Conservation (phyloP, 192 early-diverging fungal genomes). For the Coemansia sp. region DNA sequence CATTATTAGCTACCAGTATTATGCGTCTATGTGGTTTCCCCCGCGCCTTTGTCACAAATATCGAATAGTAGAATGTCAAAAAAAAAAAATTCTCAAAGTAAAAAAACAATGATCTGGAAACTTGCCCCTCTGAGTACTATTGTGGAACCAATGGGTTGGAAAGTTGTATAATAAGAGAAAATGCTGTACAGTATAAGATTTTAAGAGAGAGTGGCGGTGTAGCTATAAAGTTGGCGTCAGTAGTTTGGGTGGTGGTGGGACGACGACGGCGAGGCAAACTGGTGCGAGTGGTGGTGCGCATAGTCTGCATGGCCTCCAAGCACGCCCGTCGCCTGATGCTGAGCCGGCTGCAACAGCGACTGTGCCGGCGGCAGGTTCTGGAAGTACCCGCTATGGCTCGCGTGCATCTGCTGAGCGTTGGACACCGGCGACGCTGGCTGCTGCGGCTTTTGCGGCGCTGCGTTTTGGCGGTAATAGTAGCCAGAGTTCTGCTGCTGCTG, state of each 20-base stretch:
- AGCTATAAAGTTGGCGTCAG: neutral
- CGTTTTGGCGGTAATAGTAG: constrained; percentile 7
- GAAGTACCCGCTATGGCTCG: constrained; percentile 20
- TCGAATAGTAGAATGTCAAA: too few species aligned
- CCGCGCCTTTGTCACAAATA: too few species aligned
- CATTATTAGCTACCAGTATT: neutral
- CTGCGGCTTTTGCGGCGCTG: constrained; percentile 5
- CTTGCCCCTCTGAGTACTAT: neutral
- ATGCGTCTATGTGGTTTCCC: too few species aligned
- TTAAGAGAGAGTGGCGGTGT: neutral
- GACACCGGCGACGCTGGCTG: constrained; percentile 19
- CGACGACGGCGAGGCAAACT: constrained; percentile 18
- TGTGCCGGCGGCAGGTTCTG: constrained; percentile 46
- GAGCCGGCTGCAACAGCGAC: constrained; percentile 41
- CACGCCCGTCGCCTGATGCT: constrained; percentile 1
- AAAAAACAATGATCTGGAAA: neutral
- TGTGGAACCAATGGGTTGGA: neutral
- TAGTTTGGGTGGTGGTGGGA: constrained; percentile 17
- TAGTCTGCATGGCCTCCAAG: constrained; percentile 9
- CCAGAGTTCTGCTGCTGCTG: constrained; percentile 18
- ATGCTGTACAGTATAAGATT: constrained; percentile 20
- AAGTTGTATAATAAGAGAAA: neutral
- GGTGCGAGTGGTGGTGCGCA: constrained; percentile 1
- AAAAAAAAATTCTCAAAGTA: neutral
- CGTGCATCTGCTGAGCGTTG: constrained; percentile 12